These are phyloP conservation scores for Paramecium biaurelia DNA, from an alignment of 73 alveolate species.

Conservation along the genomic window DNA sequence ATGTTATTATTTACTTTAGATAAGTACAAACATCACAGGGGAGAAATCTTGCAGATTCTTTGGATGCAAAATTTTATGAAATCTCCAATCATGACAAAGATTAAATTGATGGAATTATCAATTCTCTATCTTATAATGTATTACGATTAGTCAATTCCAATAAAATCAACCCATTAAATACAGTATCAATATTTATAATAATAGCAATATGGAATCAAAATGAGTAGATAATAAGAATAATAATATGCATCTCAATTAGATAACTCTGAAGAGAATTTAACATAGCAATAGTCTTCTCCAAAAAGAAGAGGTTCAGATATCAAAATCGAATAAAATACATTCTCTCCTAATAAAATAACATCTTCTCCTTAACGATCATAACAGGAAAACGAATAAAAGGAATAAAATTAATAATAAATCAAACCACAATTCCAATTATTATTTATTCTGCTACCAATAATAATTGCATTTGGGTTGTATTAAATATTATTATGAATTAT, in stretches of 20 bases:
- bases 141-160: background rate
- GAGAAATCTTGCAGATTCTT: background rate
- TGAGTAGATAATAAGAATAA: background rate
- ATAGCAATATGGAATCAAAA: constrained; percentile 7
- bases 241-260: background rate
- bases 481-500: background rate
- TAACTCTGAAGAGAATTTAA: background rate
- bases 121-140: background rate
- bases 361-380: background rate
- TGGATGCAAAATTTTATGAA: constrained; percentile 6
- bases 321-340: background rate
- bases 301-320: constrained; percentile 9
- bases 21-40: background rate
- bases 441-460: background rate
- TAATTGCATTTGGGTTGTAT: background rate
- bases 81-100: constrained; percentile 35
- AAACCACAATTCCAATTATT: background rate
- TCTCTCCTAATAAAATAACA: background rate
- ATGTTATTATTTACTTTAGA: background rate
- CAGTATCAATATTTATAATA: background rate
- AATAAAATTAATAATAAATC: background rate
- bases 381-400: background rate
- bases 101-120: background rate
- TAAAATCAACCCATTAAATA: background rate
- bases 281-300: background rate